Evolutionary conservation across 257 asterid genomes (phyloP).

Genomic region (Plectranthus barbatus): DNA sequence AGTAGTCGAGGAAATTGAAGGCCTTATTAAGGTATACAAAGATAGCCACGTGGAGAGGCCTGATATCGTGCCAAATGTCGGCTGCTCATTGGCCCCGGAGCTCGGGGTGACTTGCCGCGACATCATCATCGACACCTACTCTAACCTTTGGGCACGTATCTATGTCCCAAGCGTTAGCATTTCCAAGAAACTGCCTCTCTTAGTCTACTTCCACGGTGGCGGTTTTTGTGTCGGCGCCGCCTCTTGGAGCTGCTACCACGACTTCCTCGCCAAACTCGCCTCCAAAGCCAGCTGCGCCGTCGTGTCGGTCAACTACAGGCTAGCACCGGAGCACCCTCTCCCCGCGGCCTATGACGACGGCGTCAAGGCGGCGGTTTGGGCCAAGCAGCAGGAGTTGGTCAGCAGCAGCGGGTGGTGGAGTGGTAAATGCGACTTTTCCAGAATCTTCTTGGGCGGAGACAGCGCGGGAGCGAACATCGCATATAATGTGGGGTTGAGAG

Average conservation of each 20-base stretch:
- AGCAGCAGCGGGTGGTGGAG: slow-evolving; percentile 35
- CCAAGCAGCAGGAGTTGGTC: slow-evolving; percentile 28
- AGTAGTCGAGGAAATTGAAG: slow-evolving; percentile 53
- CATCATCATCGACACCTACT: slow-evolving; percentile 40
- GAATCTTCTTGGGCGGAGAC: slow-evolving; percentile 53
- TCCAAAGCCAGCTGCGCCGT: slow-evolving; percentile 36
- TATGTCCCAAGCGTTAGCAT: slow-evolving; percentile 42
- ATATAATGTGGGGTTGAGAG: slow-evolving; percentile 32
- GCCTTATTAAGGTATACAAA: slow-evolving; percentile 54
- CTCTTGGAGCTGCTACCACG: slow-evolving; percentile 77
- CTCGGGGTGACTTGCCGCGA: slow-evolving; percentile 47
- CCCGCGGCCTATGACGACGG: slow-evolving; percentile 90
- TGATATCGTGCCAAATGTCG: slow-evolving; percentile 47
- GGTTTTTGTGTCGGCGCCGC: too few relatives aligned
- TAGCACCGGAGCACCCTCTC: slow-evolving; percentile 71
- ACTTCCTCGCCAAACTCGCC: slow-evolving; percentile 54
- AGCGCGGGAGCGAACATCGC: slow-evolving; percentile 91
- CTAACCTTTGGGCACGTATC: slow-evolving; percentile 68
- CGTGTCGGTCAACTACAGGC: slow-evolving; percentile 63
- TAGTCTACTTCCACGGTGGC: slow-evolving; percentile 76
- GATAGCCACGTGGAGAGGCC: slow-evolving; percentile 78
- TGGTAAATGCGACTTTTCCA: slow-evolving; percentile 33
- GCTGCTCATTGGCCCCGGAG: slow-evolving; percentile 33
- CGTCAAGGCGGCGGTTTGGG: slow-evolving; percentile 42
- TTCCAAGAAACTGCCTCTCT: slow-evolving; percentile 32